phyloP scores from a whole-genome alignment of 345 rosid species.

The Cardiospermum halicacabum region DNA sequence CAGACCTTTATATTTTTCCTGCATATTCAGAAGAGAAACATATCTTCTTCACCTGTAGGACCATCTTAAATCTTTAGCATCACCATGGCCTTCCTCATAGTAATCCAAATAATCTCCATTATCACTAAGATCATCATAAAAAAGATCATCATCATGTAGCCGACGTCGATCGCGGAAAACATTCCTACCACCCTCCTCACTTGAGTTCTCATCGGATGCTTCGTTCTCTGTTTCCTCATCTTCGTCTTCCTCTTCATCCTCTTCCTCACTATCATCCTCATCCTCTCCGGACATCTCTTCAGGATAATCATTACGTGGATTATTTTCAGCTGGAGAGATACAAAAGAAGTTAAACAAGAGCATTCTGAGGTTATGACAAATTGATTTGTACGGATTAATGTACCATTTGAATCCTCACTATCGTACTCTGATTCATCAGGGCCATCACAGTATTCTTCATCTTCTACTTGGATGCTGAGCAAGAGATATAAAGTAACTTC shows the following conservation, averaged over 20 bases:
- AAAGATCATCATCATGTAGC: constrained; percentile 27
- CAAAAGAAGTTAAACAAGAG: constrained; percentile 1
- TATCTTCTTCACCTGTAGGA: constrained; percentile 19
- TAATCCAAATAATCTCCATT: constrained; percentile 4
- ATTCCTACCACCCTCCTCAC: not conserved
- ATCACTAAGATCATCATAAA: constrained; percentile 21
- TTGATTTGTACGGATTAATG: not conserved
- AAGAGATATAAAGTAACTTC: constrained; percentile 13
- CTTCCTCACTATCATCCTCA: constrained; percentile 31
- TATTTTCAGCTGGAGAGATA: constrained; percentile 56
- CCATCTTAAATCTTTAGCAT: constrained; percentile 29
- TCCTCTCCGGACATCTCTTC: constrained; percentile 57
- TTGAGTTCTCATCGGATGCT: constrained; percentile 14
- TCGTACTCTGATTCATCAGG: constrained; percentile 69
- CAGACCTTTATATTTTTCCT: too few relatives aligned
- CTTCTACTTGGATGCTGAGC: constrained; percentile 73
- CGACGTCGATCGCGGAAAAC: constrained; percentile 15
- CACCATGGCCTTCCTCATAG: constrained; percentile 1
- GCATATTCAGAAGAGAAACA: too few relatives aligned
- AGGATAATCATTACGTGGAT: constrained; percentile 77
- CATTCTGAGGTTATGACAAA: not conserved
- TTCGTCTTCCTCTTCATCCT: constrained; percentile 14
- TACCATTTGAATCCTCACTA: constrained; percentile 94
- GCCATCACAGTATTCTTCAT: constrained; percentile 70
- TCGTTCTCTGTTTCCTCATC: constrained; percentile 14